Evolutionary conservation across 2,329 filamentous ascomycete genomes (phyloP).

Genomic region (Dryadomyces sulphureus): DNA sequence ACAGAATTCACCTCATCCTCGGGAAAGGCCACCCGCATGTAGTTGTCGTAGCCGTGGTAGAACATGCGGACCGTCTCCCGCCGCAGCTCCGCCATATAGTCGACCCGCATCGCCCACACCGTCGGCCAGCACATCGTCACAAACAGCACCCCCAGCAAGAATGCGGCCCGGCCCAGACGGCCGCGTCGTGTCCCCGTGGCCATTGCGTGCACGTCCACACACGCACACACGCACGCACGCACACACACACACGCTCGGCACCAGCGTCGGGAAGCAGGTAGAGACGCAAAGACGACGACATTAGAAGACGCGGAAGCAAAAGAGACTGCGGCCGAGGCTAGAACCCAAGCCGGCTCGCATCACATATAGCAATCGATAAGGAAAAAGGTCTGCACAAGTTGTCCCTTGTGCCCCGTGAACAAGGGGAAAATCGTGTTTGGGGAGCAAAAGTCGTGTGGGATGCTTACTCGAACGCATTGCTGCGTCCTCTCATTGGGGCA

Average conservation of each 20-base stretch:
- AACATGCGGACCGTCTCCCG: slow-evolving; percentile 64
- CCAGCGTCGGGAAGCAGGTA: slow-evolving; percentile 14
- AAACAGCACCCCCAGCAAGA: slow-evolving; percentile 4
- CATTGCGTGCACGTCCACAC: background rate
- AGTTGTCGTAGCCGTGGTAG: slow-evolving; percentile 93
- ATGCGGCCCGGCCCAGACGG: background rate
- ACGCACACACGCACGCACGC: background rate
- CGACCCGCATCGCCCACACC: slow-evolving; percentile 36
- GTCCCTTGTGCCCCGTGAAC: background rate
- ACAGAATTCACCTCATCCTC: slow-evolving; percentile 64
- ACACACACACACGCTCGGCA: slow-evolving; percentile 22
- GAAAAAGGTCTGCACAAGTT: background rate
- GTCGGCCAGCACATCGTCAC: slow-evolving; percentile 25
- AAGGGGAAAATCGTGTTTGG: no score
- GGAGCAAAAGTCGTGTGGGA: no score
- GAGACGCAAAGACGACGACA: background rate
- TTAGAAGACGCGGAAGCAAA: background rate
- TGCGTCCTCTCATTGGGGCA: background rate
- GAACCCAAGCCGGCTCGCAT: background rate
- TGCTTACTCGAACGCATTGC: background rate
- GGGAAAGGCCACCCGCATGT: slow-evolving; percentile 86
- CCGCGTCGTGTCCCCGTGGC: background rate
- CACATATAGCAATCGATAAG: background rate
- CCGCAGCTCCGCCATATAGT: slow-evolving; percentile 38
- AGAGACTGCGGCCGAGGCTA: background rate